Conservation (phyloP, 768 basidiomycete species). For the Hygrocybe punicea region DNA sequence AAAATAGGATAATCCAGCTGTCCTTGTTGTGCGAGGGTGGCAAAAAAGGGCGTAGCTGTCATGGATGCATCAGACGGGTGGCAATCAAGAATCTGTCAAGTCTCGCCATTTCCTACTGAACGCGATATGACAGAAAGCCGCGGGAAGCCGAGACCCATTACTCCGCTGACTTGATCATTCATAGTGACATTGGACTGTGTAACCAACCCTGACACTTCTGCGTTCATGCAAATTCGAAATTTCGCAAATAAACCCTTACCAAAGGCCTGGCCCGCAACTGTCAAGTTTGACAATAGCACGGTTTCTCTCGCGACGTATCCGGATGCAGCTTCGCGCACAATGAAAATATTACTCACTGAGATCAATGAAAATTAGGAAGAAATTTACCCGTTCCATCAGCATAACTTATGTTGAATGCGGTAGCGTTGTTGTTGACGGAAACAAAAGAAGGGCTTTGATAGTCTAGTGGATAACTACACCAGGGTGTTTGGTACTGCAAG, state of each 20-base stretch:
- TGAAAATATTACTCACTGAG: neutral
- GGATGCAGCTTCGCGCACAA: slow-evolving; percentile 46
- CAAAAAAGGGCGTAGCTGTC: slow-evolving; percentile 68
- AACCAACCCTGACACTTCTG: slow-evolving; percentile 47
- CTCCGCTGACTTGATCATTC: slow-evolving; percentile 61
- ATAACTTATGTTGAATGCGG: slow-evolving; percentile 57
- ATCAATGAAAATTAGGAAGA: neutral
- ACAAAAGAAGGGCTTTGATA: slow-evolving; percentile 66
- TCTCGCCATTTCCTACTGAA: slow-evolving; percentile 28
- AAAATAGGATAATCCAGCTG: slow-evolving; percentile 72
- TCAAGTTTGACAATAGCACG: slow-evolving; percentile 57
- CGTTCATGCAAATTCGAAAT: slow-evolving; percentile 4
- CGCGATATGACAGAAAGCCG: slow-evolving; percentile 60
- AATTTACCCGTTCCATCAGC: slow-evolving; percentile 65
- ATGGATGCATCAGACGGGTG: neutral
- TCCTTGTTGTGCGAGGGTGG: slow-evolving; percentile 58
- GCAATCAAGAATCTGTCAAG: slow-evolving; percentile 41
- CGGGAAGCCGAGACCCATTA: slow-evolving; percentile 74
- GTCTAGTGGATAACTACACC: slow-evolving; percentile 54
- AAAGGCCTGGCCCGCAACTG: slow-evolving; percentile 58
- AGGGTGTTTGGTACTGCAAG: neutral
- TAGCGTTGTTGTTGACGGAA: slow-evolving; percentile 58
- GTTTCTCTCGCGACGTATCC: slow-evolving; percentile 72
- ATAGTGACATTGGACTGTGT: slow-evolving; percentile 62
- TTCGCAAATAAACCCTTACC: slow-evolving; percentile 42